Evolutionary conservation across 164 flowering plant genomes (phyloP).

Genomic region (Chimonanthus praecox): DNA sequence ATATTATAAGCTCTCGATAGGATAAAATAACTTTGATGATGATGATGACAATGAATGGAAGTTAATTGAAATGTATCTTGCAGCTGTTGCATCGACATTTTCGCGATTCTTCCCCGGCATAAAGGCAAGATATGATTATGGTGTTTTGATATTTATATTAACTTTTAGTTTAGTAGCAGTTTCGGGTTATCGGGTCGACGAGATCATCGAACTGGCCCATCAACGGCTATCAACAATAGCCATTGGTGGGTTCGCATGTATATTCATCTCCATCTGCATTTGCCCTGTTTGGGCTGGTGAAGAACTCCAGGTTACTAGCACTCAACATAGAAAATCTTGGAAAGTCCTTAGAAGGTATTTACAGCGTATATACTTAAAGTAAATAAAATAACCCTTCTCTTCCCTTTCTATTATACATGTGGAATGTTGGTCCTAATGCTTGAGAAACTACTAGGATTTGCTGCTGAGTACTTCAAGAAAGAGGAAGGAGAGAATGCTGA

Average conservation of each 20-base stretch:
- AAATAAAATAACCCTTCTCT: neutral
- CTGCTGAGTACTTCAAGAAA: slow-evolving; percentile 39
- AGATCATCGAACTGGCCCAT: slow-evolving; percentile 48
- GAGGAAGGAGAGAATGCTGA: slow-evolving; percentile 14
- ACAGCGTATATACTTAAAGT: neutral
- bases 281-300: slow-evolving; percentile 92
- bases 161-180: slow-evolving; percentile 72
- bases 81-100: slow-evolving; percentile 59
- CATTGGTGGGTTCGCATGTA: slow-evolving; percentile 52
- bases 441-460: slow-evolving; percentile 43
- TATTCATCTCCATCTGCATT: slow-evolving; percentile 42
- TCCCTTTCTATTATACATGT: no score
- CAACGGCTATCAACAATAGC: slow-evolving; percentile 56
- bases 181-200: slow-evolving; percentile 58
- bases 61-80: neutral
- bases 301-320: slow-evolving; percentile 66
- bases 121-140: slow-evolving; percentile 72
- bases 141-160: slow-evolving; percentile 62
- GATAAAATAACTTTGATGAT: neutral
- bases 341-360: slow-evolving; percentile 59
- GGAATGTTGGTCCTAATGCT: neutral
- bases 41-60: no score
- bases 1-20: neutral
- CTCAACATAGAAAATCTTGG: slow-evolving; percentile 64
- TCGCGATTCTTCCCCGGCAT: slow-evolving; percentile 57